Base-by-base conservation (phyloP, 2,329 filamentous ascomycete genomes). In the Fusarium incarnatum region DNA sequence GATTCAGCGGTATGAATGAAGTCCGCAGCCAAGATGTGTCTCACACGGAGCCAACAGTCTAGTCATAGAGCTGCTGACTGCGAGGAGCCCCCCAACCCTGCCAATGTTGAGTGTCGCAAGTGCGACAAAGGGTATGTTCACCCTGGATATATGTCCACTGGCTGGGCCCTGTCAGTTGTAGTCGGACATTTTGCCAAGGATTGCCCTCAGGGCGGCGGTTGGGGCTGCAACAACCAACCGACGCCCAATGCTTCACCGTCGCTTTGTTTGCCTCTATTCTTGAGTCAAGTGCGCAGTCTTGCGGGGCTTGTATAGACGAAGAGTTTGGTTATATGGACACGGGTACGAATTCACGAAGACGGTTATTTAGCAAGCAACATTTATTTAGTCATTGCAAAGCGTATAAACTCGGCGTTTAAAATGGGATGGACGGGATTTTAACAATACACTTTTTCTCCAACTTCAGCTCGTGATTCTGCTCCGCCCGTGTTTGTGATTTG, bases 271-370 rank as follows among this genome's bases (percentile, higher is more conserved):
- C 25, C 13, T 30, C 18, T 1, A n/a, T 42, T 11, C 22, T n/a
- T 25, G 10, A 27, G 8, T 30, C 15, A 16, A 5, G 16, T 9
- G 25, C 18, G 15, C 25, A 6, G 11, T 22, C 9, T 27, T 45
- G 15, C 13, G 8, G 3, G 13, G 2, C 6, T 16, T 7, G 3
- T 41, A 13, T 13, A 25, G 20, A 22, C 16, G 22, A 10, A 15
- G 8, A 40, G 37, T 40, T 12, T 40, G 37, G 11, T 28, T 27
- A 37, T 30, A 23, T 47, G 12, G n/a, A 46, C 22, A 62, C 25
- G 16, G 55, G 32, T 22, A 71, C 25, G 67, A 71, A 37, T 60
- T 70, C 46, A 70, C 37, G 58, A 71, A 30, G 22, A 32, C 23
- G 44, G 32, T 55, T 27, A 30, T 52, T 52, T 54, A 50, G 41